Conservation (phyloP, 257 asterid species). For the Gentiana dahurica region DNA sequence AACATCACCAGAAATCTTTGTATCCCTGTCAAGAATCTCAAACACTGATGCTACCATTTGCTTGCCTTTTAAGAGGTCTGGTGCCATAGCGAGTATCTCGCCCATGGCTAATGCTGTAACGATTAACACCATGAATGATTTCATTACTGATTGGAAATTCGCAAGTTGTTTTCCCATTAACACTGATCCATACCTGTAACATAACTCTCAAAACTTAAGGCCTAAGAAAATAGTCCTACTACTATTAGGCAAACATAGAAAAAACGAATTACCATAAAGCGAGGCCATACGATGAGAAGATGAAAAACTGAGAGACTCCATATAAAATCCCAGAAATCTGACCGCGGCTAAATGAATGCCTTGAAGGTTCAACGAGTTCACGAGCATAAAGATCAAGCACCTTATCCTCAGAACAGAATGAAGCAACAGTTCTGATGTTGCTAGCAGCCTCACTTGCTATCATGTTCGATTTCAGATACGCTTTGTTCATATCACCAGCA, state of each 20-base stretch:
- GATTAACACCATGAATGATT: constrained; percentile 81
- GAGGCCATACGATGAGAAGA: constrained; percentile 86
- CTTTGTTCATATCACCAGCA: constrained; percentile 82
- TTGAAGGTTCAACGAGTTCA: constrained; percentile 76
- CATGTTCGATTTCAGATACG: constrained; percentile 96
- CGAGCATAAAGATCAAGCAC: constrained; percentile 60
- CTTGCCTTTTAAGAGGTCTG: constrained; percentile 89
- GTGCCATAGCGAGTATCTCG: constrained; percentile 97
- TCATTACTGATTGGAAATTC: constrained; percentile 77
- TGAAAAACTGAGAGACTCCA: constrained; percentile 92
- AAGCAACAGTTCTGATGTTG: constrained; percentile 88
- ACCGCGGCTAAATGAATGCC: constrained; percentile 72
- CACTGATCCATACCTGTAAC: constrained; percentile 67
- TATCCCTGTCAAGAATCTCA: constrained; percentile 68
- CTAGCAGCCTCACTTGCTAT: constrained; percentile 98
- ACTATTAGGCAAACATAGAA: background rate
- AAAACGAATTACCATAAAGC: constrained; percentile 60
- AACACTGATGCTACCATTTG: constrained; percentile 87
- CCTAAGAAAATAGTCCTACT: too few relatives aligned
- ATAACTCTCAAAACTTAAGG: background rate
- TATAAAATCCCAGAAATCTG: constrained; percentile 87
- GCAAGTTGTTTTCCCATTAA: constrained; percentile 80
- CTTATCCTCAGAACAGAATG: constrained; percentile 87
- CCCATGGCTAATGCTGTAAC: constrained; percentile 96
- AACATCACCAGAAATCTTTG: constrained; percentile 53